Percentiles rank a stretch among this genome's conserved stretches.
Conservation (phyloP, 1,284 basidiomycete genomes). For the Microbotryomycetes sp. region DNA sequence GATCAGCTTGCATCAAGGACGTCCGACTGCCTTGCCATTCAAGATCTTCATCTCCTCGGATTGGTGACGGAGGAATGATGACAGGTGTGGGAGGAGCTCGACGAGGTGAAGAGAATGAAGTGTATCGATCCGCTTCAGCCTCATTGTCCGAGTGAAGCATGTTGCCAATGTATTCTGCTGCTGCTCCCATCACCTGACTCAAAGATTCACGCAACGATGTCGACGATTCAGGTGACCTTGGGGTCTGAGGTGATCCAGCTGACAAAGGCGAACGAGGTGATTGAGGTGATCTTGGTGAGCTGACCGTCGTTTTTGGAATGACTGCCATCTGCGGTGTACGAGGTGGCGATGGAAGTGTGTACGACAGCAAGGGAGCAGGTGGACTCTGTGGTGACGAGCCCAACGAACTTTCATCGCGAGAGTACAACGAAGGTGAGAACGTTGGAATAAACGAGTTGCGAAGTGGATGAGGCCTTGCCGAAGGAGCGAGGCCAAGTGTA, state of each 20-base stretch:
- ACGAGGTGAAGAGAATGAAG: background rate
- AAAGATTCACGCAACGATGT: slow-evolving; percentile 7
- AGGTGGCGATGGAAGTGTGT: background rate
- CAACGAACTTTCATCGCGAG: background rate
- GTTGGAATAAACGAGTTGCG: background rate
- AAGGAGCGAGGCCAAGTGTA: background rate
- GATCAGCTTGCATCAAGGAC: background rate
- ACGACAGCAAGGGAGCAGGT: background rate
- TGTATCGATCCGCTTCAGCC: background rate
- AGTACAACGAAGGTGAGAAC: background rate
- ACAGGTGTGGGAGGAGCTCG: background rate
- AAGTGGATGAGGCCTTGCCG: background rate
- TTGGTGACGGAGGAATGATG: background rate
- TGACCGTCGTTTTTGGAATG: slow-evolving; percentile 1
- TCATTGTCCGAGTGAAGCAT: slow-evolving; percentile 2
- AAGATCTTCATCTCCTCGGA: background rate
- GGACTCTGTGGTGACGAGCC: background rate
- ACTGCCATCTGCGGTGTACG: background rate
- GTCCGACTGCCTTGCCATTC: background rate
- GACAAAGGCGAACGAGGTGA: background rate
- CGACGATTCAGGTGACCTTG: background rate
- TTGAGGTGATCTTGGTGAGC: background rate
- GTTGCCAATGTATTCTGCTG: slow-evolving; percentile 11
- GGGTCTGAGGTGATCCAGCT: background rate
- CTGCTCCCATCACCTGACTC: slow-evolving; percentile 15